These are phyloP conservation scores for Fusarium sublunatum DNA, from an alignment of 2,329 filamentous ascomycete genomes.

Conservation along the genomic window DNA sequence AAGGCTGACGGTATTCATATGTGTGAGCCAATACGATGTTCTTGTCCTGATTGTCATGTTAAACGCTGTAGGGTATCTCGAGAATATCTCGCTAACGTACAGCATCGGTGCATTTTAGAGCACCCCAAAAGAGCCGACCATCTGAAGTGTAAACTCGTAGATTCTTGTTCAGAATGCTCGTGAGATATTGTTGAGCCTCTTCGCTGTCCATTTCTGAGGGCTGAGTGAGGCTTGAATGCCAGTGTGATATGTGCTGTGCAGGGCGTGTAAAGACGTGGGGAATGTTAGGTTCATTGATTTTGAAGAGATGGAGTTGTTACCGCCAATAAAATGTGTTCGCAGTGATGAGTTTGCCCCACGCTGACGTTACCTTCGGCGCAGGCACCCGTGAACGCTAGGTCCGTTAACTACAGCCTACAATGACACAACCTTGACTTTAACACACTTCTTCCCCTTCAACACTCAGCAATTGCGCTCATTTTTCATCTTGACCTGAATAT, in stretches of 20 bases:
- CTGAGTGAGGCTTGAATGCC: slow-evolving; percentile 3
- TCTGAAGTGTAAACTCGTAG: slow-evolving; percentile 85
- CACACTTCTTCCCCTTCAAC: not conserved
- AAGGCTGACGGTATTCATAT: slow-evolving; percentile 88
- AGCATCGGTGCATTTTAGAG: slow-evolving; percentile 94
- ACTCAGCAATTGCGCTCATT: not conserved
- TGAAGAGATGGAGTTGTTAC: slow-evolving; percentile 5
- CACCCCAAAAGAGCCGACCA: slow-evolving; percentile 86
- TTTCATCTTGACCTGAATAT: not conserved
- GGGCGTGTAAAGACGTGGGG: slow-evolving; percentile 12
- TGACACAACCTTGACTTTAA: not conserved
- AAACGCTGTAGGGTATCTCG: slow-evolving; percentile 19
- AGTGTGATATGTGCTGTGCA: slow-evolving; percentile 1
- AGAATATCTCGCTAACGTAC: slow-evolving; percentile 61
- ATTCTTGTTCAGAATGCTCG: slow-evolving; percentile 79
- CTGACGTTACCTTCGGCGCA: slow-evolving; percentile 40
- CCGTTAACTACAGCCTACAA: not conserved
- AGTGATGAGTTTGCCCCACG: slow-evolving; percentile 29
- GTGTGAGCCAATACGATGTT: slow-evolving; percentile 89
- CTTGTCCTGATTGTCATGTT: slow-evolving; percentile 68
- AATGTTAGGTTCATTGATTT: slow-evolving; percentile 21
- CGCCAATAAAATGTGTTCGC: slow-evolving; percentile 31
- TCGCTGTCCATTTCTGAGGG: slow-evolving; percentile 59
- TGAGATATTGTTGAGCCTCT: slow-evolving; percentile 67
- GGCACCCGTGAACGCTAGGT: slow-evolving; percentile 16